These are phyloP conservation scores for Tanacetum coccineum DNA, from an alignment of 129 eudicot species.

Conservation along the genomic window DNA sequence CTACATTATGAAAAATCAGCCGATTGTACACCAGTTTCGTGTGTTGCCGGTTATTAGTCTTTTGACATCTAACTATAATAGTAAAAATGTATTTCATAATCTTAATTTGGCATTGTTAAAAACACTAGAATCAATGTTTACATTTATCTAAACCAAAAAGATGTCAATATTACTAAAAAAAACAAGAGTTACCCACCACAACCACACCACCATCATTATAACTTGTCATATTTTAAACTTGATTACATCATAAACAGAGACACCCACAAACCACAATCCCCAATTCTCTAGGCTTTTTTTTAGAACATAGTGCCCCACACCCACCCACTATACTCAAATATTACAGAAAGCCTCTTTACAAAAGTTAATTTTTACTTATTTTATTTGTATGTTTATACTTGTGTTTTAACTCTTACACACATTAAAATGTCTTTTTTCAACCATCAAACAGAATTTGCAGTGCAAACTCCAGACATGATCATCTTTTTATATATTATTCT, in stretches of 20 bases:
- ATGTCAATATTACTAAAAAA: neutral
- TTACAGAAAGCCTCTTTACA: conserved; percentile 29
- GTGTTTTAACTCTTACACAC: conserved; percentile 20
- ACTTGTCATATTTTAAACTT: conserved; percentile 18
- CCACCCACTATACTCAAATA: conserved; percentile 30
- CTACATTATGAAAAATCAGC: too few species aligned
- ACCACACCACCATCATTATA: conserved; percentile 37
- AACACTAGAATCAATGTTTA: too few species aligned
- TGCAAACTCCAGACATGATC: conserved; percentile 28
- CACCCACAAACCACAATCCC: conserved; percentile 27
- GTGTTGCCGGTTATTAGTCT: too few species aligned
- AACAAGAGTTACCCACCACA: conserved; percentile 29
- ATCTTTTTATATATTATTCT: conserved; percentile 28
- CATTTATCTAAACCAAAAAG: neutral
- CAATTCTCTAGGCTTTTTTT: conserved; percentile 37
- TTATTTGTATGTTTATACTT: conserved; percentile 14
- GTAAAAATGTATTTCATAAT: too few species aligned
- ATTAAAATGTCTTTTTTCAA: conserved; percentile 15
- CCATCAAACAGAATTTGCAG: conserved; percentile 27
- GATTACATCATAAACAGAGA: conserved; percentile 33
- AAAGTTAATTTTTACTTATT: conserved; percentile 26
- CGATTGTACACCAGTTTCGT: too few species aligned
- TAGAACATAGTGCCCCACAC: conserved; percentile 23
- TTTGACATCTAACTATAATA: too few species aligned
- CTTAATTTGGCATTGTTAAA: too few species aligned